Base-by-base conservation (phyloP, 805 yeast species). In the Wickerhamiella occidentalis region DNA sequence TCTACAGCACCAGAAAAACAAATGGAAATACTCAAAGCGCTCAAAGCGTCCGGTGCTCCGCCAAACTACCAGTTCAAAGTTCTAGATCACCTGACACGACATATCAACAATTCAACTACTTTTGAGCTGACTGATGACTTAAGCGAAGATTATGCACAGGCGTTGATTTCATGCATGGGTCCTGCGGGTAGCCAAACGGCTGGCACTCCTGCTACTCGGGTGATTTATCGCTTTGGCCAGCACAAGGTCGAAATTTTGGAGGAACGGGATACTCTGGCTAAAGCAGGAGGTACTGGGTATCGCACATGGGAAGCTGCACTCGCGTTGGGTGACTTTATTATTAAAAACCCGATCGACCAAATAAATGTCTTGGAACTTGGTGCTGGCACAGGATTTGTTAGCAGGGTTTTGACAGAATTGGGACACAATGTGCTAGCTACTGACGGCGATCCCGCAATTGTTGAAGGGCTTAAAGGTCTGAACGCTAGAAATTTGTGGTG, bases 271-370 rank as follows among this genome's bases (percentile, higher is more conserved):
- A 48, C 62, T 9, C 54, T 67, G 19, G 55, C 62, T 18, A 56
- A 57, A 4, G 54, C 48, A n/a, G 94, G 94, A 4, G 81, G 94
- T 0, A 90, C 96, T 0, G 96, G 96, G 0, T 65, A 78, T 49
- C 68, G 96, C 37, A 90, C 96, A 0, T 88, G 96, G 97, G 96
- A 86, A 60, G 96, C 95, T 2, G 82, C 95, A 0, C 56, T 84
- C 6, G 85, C 70, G 48, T 64, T 90, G 6, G 67, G 82, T 1
- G 71, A 78, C 35, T 81, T 67, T 56, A 23, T 23, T 4, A 18
- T 40, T 17, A 22, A 26, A 1, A 60, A 59, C n/a, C 58, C 59
- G 29, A 11, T 40, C 15, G 12, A 9, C 5, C 26, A 40, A 15
- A 40, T 13, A 15, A 60, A 59, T 0, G 66, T 83, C 0, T 60